Conservation (phyloP, 345 rosid genomes). For the Brassica rapa region DNA sequence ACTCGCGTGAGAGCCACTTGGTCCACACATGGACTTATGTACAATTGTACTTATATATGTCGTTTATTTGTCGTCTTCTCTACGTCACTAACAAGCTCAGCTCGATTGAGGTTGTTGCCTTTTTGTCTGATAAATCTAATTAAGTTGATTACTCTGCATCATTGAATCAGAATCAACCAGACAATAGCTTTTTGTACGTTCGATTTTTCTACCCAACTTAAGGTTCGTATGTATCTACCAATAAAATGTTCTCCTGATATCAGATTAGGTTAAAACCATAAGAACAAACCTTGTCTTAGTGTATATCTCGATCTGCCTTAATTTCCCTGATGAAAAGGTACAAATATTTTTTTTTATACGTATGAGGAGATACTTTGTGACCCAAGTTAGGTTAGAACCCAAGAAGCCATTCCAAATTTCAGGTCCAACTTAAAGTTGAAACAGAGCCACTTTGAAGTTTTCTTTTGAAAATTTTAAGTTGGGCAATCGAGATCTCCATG, state of each 20-base stretch:
- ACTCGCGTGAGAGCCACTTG: conserved; percentile 3
- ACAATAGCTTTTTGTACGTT: background rate
- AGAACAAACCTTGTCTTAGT: background rate
- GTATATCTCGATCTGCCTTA: background rate
- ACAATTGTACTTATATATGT: background rate
- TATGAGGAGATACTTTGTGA: background rate
- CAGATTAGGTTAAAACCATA: background rate
- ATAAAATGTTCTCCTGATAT: background rate
- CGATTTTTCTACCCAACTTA: background rate
- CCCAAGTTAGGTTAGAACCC: background rate
- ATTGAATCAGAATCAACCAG: background rate
- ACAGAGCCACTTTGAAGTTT: background rate
- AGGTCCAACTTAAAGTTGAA: background rate
- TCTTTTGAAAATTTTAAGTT: background rate
- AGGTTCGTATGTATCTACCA: background rate
- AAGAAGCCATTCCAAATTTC: background rate
- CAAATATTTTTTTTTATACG: background rate
- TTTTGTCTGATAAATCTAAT: background rate
- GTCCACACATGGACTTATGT: conserved; percentile 9
- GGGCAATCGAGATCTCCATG: no score
- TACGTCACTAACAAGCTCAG: background rate
- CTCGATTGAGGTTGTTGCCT: background rate
- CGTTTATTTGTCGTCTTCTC: background rate
- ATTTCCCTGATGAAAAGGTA: background rate
- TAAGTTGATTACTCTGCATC: background rate